A percentile compares a stretch with the other conserved stretches of the same genome.
Evolutionary conservation across 768 basidiomycete species (phyloP).

Genomic region (Scleroderma bovista): DNA sequence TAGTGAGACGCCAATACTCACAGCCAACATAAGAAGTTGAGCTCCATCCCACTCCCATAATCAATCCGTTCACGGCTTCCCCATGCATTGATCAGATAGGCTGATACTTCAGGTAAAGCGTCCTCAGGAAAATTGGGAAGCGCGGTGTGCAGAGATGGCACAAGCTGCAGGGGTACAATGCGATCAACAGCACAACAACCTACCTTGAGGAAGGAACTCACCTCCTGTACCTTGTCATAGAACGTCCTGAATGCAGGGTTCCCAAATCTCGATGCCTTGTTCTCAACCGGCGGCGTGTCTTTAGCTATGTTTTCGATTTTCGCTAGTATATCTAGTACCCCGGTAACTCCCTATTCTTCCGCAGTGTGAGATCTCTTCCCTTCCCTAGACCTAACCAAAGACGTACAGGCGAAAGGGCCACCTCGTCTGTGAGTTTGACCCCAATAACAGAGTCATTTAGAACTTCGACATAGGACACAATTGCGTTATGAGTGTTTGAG

Average conservation of each 20-base stretch:
- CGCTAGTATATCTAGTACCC: constrained; percentile 61
- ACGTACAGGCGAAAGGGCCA: constrained; percentile 55
- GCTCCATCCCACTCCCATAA: constrained; percentile 99
- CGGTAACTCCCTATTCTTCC: constrained; percentile 50
- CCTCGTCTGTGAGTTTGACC: constrained; percentile 66
- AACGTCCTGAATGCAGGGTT: constrained; percentile 95
- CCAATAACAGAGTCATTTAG: constrained; percentile 75
- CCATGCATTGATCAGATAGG: constrained; percentile 86
- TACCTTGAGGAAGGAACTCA: constrained; percentile 24
- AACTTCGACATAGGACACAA: constrained; percentile 65
- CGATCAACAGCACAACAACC: constrained; percentile 2
- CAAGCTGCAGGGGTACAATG: constrained; percentile 33
- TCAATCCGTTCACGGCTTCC: constrained; percentile 90
- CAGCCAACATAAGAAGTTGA: constrained; percentile 97
- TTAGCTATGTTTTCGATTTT: constrained; percentile 59
- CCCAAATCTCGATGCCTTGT: constrained; percentile 87
- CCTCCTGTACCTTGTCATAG: constrained; percentile 76
- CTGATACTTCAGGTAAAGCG: constrained; percentile 62
- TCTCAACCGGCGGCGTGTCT: constrained; percentile 81
- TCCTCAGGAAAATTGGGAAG: constrained; percentile 55
- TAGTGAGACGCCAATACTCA: constrained; percentile 60
- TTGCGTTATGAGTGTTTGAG: constrained; percentile 61
- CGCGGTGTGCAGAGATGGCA: constrained; percentile 49
- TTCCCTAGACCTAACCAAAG: background rate
- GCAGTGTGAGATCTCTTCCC: constrained; percentile 1